These are phyloP conservation scores for Myriosclerotinia curreyana DNA, from an alignment of 2,329 filamentous ascomycete species.

Conservation along the genomic window DNA sequence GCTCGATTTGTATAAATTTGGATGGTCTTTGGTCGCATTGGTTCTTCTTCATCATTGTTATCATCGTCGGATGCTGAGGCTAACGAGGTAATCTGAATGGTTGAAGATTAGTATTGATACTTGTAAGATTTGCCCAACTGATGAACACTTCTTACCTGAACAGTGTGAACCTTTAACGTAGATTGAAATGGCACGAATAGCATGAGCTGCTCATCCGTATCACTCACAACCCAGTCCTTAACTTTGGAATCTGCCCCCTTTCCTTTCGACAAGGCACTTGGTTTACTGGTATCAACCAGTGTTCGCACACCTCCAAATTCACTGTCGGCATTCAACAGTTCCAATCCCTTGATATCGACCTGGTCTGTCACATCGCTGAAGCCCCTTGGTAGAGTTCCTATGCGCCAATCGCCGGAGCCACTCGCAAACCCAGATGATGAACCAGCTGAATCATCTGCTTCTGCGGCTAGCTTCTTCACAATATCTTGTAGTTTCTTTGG, in stretches of 20 bases:
- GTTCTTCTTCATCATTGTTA: conserved; percentile 73
- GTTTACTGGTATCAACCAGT: conserved; percentile 69
- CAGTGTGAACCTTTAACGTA: conserved; percentile 82
- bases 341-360: conserved; percentile 74
- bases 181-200: conserved; percentile 87
- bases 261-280: conserved; percentile 58
- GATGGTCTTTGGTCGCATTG: conserved; percentile 78
- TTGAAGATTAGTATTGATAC: neutral
- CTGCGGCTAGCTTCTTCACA: conserved; percentile 66
- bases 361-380: conserved; percentile 82
- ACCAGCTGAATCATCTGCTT: conserved; percentile 52
- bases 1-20: conserved; percentile 85
- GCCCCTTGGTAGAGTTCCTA: conserved; percentile 70
- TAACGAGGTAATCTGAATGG: conserved; percentile 74
- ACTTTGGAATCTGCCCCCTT: conserved; percentile 48
- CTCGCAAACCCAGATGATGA: conserved; percentile 39
- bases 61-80: conserved; percentile 55
- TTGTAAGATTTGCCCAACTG: neutral
- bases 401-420: conserved; percentile 63
- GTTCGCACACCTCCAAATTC: conserved; percentile 69
- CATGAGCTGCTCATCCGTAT: conserved; percentile 95
- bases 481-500: conserved; percentile 65
- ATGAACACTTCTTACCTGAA: conserved; percentile 51
- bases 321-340: conserved; percentile 83
- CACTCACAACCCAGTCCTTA: conserved; percentile 90